Percentiles rank a stretch among this genome's conserved stretches.
These are phyloP conservation scores for Xerocomus amazonicus DNA, from an alignment of 1,284 basidiomycete genomes.

Conservation along the genomic window DNA sequence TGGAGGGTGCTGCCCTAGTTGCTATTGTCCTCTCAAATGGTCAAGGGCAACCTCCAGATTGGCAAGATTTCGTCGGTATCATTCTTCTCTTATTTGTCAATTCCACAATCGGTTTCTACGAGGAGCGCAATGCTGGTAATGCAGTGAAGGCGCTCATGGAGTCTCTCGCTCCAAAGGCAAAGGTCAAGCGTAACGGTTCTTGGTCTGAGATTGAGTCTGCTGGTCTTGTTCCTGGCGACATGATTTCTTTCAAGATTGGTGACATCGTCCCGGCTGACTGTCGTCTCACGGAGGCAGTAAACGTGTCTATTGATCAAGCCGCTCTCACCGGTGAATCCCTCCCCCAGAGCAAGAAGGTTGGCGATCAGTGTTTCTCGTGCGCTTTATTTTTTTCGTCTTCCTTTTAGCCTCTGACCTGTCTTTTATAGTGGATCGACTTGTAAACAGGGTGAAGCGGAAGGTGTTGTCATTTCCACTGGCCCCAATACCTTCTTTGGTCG, in stretches of 20 bases:
- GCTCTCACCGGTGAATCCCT: constrained; percentile 96
- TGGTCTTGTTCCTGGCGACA: constrained; percentile 88
- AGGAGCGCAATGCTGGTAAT: constrained; percentile 95
- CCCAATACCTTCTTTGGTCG: constrained; percentile 96
- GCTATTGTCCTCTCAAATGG: constrained; percentile 97
- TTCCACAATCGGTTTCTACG: constrained; percentile 97
- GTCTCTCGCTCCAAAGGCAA: constrained; percentile 96
- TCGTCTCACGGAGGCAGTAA: constrained; percentile 91
- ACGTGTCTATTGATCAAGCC: constrained; percentile 95
- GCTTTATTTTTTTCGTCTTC: constrained; percentile 30
- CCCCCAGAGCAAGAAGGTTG: constrained; percentile 85
- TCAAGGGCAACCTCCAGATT: constrained; percentile 82
- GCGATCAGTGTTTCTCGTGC: constrained; percentile 95
- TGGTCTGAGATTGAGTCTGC: constrained; percentile 91
- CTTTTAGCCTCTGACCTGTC: constrained; percentile 3
- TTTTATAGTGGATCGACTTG: constrained; percentile 81
- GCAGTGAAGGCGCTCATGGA: constrained; percentile 99
- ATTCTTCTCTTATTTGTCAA: constrained; percentile 90
- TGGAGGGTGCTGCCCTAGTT: constrained; percentile 97
- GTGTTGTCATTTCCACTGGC: constrained; percentile 95
- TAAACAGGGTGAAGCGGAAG: constrained; percentile 97
- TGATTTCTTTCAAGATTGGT: constrained; percentile 96
- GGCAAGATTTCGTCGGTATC: constrained; percentile 98
- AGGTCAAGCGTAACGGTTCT: constrained; percentile 77
- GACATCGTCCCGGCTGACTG: constrained; percentile 96